A percentile compares a stretch with the other conserved stretches of the same genome.
Conservation (phyloP, 495 filamentous ascomycete genomes). For the Daldinia bambusicola region DNA sequence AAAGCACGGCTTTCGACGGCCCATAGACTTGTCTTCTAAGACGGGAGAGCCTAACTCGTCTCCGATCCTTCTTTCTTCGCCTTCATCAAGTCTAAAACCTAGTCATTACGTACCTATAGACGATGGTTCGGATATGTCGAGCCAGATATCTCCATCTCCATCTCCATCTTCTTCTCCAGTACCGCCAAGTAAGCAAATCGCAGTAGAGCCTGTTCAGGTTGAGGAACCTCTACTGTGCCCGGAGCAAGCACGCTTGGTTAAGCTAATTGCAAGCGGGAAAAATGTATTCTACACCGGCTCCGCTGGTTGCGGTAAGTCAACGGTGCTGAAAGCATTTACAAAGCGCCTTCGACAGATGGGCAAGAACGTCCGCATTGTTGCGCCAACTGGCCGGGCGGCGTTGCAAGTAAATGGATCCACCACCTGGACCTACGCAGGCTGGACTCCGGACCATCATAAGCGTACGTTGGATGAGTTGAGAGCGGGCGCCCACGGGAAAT, state of each 20-base stretch:
- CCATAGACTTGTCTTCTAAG: too few species aligned
- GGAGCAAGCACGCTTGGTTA: conserved; percentile 32
- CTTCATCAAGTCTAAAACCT: not conserved
- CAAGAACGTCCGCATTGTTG: conserved; percentile 59
- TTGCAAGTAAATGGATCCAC: conserved; percentile 64
- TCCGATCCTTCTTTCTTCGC: not conserved
- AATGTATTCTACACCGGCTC: conserved; percentile 74
- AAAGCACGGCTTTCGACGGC: too few species aligned
- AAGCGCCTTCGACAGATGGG: conserved; percentile 48
- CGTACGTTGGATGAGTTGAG: conserved; percentile 30
- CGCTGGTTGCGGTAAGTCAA: conserved; percentile 70
- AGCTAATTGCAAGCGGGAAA: conserved; percentile 33
- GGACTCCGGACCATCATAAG: conserved; percentile 54
- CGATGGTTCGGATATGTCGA: not conserved
- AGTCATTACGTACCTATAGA: not conserved
- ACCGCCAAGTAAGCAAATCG: not conserved
- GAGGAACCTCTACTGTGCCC: conserved; percentile 36
- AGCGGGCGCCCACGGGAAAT: conserved; percentile 15
- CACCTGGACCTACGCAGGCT: conserved; percentile 65
- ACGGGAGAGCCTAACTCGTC: not conserved
- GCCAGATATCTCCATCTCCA: conserved; percentile 3
- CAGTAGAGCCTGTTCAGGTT: not conserved
- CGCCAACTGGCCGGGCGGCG: conserved; percentile 67
- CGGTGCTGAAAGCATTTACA: conserved; percentile 62
- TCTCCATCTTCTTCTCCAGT: conserved; percentile 18